phyloP scores from a whole-genome alignment of 2,329 filamentous ascomycete species.

The Fusarium albidum region DNA sequence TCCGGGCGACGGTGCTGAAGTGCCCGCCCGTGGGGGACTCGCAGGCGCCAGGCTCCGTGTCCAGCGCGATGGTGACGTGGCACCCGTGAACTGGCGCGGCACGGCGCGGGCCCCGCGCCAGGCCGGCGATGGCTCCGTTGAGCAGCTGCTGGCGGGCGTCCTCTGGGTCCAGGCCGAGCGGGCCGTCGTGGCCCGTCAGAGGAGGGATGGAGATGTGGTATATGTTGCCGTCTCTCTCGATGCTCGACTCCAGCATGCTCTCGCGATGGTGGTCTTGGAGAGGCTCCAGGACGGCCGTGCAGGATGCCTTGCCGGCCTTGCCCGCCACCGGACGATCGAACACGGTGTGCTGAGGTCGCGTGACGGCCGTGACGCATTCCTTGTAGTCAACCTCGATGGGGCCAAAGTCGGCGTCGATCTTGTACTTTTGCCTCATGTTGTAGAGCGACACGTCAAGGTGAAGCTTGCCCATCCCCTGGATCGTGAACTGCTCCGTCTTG shows the following conservation, averaged over 20 bases:
- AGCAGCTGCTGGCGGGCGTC: conserved; percentile 68
- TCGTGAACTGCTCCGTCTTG: conserved; percentile 90
- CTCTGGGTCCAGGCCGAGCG: conserved; percentile 58
- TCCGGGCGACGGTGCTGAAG: conserved; percentile 68
- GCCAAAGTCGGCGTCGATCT: conserved; percentile 85
- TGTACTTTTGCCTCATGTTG: conserved; percentile 87
- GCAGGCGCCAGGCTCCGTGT: conserved; percentile 63
- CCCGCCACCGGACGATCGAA: conserved; percentile 85
- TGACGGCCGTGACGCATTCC: conserved; percentile 73
- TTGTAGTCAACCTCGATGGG: conserved; percentile 96
- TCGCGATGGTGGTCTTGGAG: conserved; percentile 54
- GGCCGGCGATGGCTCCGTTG: conserved; percentile 82
- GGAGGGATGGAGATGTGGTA: conserved; percentile 64
- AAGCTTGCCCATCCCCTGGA: conserved; percentile 96
- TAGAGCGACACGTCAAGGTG: conserved; percentile 94
- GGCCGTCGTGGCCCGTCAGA: conserved; percentile 58
- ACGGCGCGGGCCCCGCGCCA: conserved; percentile 84
- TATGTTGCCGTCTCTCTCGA: conserved; percentile 75
- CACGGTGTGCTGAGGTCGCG: conserved; percentile 64
- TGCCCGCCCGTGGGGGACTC: conserved; percentile 71
- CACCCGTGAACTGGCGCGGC: conserved; percentile 82
- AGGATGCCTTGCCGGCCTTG: conserved; percentile 79
- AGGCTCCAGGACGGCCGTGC: conserved; percentile 73
- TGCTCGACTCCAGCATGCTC: conserved; percentile 49
- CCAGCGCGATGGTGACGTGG: conserved; percentile 73